phyloP scores from a whole-genome alignment of 78 protist species.

The Corallochytrium limacisporum region DNA sequence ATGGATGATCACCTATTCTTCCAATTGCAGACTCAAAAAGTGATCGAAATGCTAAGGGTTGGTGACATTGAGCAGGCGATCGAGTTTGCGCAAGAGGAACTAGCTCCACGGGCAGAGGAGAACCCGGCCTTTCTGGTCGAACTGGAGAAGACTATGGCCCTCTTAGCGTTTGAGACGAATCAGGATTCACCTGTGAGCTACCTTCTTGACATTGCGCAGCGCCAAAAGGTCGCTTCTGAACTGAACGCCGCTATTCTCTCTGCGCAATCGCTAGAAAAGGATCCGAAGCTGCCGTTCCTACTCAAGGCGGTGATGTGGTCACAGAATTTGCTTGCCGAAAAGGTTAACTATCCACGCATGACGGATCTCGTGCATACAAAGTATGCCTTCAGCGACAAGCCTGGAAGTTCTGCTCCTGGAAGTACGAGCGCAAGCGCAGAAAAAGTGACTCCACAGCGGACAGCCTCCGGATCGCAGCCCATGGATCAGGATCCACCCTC shows the following conservation, averaged over 20 bases:
- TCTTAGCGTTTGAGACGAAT: constrained; percentile 60
- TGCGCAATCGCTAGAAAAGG: constrained; percentile 64
- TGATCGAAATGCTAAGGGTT: constrained; percentile 70
- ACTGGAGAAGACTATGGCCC: constrained; percentile 63
- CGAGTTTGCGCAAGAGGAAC: constrained; percentile 72
- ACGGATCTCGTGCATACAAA: not conserved
- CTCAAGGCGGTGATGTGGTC: constrained; percentile 55
- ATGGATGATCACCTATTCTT: constrained; percentile 48
- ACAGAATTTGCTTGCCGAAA: constrained; percentile 41
- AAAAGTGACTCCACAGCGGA: no score
- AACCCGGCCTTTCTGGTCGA: constrained; percentile 62
- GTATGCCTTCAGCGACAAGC: no score
- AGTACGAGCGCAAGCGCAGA: no score
- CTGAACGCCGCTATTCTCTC: constrained; percentile 70
- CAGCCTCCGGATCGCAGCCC: no score
- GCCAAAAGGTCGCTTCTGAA: constrained; percentile 70
- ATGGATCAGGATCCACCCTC: no score
- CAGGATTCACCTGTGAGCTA: constrained; percentile 41
- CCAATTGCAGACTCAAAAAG: constrained; percentile 45
- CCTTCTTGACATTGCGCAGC: constrained; percentile 29
- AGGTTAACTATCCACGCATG: not conserved
- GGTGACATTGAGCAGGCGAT: constrained; percentile 51
- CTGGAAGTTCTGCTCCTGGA: no score
- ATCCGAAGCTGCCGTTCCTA: constrained; percentile 60
- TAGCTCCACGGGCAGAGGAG: constrained; percentile 72